Evolutionary conservation across 2,329 filamentous ascomycete species (phyloP).

Genomic region (Decorospora gaudefroyi): DNA sequence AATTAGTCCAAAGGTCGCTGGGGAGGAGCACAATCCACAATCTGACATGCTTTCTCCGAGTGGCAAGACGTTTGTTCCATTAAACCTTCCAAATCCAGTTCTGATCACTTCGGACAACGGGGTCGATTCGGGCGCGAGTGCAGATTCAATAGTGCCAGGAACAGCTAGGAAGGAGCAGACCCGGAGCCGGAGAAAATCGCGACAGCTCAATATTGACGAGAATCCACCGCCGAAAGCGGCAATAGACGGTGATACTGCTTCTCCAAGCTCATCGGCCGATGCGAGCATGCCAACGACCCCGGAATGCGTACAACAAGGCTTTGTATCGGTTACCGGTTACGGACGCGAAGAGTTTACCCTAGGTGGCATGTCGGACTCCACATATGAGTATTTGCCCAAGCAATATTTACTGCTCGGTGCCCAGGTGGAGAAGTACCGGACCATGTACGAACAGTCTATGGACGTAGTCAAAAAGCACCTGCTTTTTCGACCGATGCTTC

Average conservation of each 20-base stretch:
- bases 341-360: conserved; percentile 52
- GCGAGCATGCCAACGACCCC: conserved; percentile 26
- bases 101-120: conserved; percentile 24
- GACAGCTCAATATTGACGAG: conserved; percentile 33
- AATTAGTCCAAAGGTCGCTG: conserved; percentile 10
- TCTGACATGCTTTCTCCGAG: conserved; percentile 26
- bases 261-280: conserved; percentile 9
- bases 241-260: conserved; percentile 3
- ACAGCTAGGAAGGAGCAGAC: conserved; percentile 18
- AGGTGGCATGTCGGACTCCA: conserved; percentile 48
- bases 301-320: conserved; percentile 56
- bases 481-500: conserved; percentile 58
- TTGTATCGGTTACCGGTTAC: conserved; percentile 55
- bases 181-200: conserved; percentile 34
- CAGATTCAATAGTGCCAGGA: conserved; percentile 12
- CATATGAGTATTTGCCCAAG: conserved; percentile 49
- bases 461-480: conserved; percentile 53
- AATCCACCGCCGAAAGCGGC: conserved; percentile 14
- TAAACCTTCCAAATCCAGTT: conserved; percentile 34
- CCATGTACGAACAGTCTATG: conserved; percentile 61
- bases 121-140: not conserved
- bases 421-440: conserved; percentile 53
- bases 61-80: conserved; percentile 39
- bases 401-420: conserved; percentile 53
- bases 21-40: conserved; percentile 20